Evolutionary conservation across 768 basidiomycete species (phyloP).

Genomic region (Suillus americanus): DNA sequence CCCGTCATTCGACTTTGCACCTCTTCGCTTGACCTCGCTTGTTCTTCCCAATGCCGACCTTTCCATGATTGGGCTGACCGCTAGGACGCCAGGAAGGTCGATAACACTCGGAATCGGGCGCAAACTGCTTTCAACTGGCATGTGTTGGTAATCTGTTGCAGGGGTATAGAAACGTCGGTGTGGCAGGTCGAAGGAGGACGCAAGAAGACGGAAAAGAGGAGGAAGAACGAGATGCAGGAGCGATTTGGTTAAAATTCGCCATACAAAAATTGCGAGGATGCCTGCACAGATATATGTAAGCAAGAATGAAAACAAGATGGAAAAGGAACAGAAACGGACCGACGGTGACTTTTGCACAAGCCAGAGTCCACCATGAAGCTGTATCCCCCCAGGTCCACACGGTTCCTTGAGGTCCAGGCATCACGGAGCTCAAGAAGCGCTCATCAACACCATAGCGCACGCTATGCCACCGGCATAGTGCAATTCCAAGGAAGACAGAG

Average conservation of each 20-base stretch:
- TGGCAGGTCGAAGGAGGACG: conserved; percentile 70
- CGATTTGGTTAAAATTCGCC: conserved; percentile 87
- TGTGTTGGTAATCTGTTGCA: conserved; percentile 81
- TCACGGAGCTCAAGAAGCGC: conserved; percentile 33
- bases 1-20: conserved; percentile 15
- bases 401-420: conserved; percentile 59
- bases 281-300: conserved; percentile 40
- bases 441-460: conserved; percentile 41
- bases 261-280: conserved; percentile 75
- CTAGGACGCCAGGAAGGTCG: conserved; percentile 57
- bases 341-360: conserved; percentile 39
- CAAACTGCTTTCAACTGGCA: conserved; percentile 59
- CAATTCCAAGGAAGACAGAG: conserved; percentile 78
- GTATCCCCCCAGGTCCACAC: conserved; percentile 33
- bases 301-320: not conserved
- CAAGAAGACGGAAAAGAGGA: conserved; percentile 76
- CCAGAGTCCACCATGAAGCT: conserved; percentile 37
- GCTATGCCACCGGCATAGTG: conserved; percentile 66
- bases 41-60: conserved; percentile 38
- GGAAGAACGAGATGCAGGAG: conserved; percentile 74
- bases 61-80: conserved; percentile 42
- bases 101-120: conserved; percentile 84
- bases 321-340: conserved; percentile 30
- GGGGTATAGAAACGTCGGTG: conserved; percentile 87
- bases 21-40: conserved; percentile 28